phyloP scores from a whole-genome alignment of 768 basidiomycete species.

The Amylocystis lapponica region DNA sequence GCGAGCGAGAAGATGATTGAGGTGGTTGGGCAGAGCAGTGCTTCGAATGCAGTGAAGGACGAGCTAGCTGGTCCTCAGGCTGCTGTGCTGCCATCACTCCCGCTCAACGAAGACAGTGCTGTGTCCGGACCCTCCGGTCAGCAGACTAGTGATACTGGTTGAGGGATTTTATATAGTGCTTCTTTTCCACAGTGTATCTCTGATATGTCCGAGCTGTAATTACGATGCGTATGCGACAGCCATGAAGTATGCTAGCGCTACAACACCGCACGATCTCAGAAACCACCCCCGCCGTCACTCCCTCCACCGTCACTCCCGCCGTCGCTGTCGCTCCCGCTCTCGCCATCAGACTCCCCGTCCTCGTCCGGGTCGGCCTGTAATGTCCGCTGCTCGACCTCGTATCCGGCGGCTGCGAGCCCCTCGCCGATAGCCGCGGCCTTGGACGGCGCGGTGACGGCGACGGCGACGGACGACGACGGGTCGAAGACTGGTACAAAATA shows the following conservation, averaged over 20 bases:
- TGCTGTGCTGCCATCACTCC: too few species aligned
- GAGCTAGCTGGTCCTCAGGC: too few species aligned
- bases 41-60: too few species aligned
- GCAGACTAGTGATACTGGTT: conserved; percentile 2
- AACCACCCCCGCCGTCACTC: conserved; percentile 4
- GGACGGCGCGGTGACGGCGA: conserved; percentile 77
- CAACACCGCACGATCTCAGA: too few species aligned
- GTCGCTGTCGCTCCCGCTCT: conserved; percentile 23
- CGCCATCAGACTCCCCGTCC: conserved; percentile 31
- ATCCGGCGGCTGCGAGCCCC: conserved; percentile 64
- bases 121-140: too few species aligned
- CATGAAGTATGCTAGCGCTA: too few species aligned
- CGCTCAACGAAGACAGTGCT: too few species aligned
- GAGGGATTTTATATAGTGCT: too few species aligned
- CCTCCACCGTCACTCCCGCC: conserved; percentile 8
- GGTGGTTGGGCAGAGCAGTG: conserved; percentile 42
- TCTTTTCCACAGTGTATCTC: too few species aligned
- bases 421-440: conserved; percentile 69
- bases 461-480: conserved; percentile 66
- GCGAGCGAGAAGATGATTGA: conserved; percentile 59
- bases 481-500: conserved; percentile 86
- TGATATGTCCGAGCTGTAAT: too few species aligned
- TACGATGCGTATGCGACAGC: too few species aligned
- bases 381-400: conserved; percentile 66
- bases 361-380: conserved; percentile 57